Conservation (phyloP, 306 rosid species). For the Medicago ruthenica region DNA sequence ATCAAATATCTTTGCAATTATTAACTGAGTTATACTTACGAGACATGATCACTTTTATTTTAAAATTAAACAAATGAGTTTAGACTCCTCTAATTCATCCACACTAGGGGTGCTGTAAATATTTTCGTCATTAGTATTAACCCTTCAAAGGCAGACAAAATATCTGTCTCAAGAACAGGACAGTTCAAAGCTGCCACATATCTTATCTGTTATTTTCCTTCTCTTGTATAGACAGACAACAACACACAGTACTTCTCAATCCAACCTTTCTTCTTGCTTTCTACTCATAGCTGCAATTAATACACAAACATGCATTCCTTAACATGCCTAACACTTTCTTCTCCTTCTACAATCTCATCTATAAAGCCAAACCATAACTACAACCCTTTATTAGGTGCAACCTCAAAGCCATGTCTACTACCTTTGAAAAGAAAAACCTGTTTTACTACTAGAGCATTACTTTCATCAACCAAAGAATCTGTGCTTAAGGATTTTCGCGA, state of each 20-base stretch:
- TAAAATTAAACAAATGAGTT: neutral
- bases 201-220: slow-evolving; percentile 65
- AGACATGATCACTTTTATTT: neutral
- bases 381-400: slow-evolving; percentile 49
- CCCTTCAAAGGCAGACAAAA: neutral
- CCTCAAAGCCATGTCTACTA: slow-evolving; percentile 47
- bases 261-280: slow-evolving; percentile 32
- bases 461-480: slow-evolving; percentile 62
- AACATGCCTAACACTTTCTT: slow-evolving; percentile 57
- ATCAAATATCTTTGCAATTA: too few species aligned
- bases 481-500: slow-evolving; percentile 74
- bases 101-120: neutral
- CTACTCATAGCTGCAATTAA: neutral
- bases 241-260: slow-evolving; percentile 15
- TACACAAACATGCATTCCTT: slow-evolving; percentile 60
- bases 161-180: neutral
- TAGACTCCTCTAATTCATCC: neutral
- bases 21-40: too few species aligned
- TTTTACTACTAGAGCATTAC: slow-evolving; percentile 59
- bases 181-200: slow-evolving; percentile 3
- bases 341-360: slow-evolving; percentile 59
- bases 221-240: neutral
- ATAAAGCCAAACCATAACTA: slow-evolving; percentile 55
- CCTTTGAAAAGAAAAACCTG: slow-evolving; percentile 55
- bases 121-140: neutral